These are phyloP conservation scores for Eucalyptus guilfoylei DNA, from an alignment of 345 rosid species.

Conservation along the genomic window DNA sequence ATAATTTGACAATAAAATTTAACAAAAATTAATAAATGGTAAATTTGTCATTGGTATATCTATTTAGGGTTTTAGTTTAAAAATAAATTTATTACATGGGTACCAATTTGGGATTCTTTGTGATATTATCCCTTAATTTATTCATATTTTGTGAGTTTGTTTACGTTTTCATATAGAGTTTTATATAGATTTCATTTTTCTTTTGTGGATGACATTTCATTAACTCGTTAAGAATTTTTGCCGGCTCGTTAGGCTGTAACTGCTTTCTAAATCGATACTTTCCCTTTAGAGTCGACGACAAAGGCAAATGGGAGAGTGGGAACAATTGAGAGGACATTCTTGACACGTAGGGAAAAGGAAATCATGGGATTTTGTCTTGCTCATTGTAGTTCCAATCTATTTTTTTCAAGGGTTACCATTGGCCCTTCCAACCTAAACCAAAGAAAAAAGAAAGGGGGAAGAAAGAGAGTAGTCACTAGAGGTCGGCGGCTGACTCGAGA, in stretches of 20 bases:
- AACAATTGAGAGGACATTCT: not conserved
- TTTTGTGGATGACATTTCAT: not conserved
- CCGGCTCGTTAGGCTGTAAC: not conserved
- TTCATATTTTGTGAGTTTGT: not conserved
- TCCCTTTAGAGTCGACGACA: not conserved
- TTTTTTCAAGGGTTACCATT: not conserved
- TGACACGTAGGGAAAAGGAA: not conserved
- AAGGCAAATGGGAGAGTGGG: not conserved
- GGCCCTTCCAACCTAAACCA: not conserved
- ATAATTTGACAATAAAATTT: too few species aligned
- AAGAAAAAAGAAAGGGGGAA: not conserved
- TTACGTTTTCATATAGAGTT: not conserved
- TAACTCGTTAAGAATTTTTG: not conserved
- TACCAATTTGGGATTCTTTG: too few species aligned
- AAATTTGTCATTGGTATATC: rapidly evolving
- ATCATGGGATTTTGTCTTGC: not conserved
- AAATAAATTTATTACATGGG: too few species aligned
- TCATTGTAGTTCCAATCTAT: not conserved
- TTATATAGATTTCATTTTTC: not conserved
- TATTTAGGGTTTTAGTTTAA: too few species aligned
- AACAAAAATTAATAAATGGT: rapidly evolving
- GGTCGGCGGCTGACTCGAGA: not conserved
- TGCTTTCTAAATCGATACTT: not conserved
- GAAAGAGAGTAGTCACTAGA: not conserved
- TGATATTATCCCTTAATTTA: not conserved